Evolutionary conservation across 768 basidiomycete species (phyloP).

Genomic region (Russula vinacea): DNA sequence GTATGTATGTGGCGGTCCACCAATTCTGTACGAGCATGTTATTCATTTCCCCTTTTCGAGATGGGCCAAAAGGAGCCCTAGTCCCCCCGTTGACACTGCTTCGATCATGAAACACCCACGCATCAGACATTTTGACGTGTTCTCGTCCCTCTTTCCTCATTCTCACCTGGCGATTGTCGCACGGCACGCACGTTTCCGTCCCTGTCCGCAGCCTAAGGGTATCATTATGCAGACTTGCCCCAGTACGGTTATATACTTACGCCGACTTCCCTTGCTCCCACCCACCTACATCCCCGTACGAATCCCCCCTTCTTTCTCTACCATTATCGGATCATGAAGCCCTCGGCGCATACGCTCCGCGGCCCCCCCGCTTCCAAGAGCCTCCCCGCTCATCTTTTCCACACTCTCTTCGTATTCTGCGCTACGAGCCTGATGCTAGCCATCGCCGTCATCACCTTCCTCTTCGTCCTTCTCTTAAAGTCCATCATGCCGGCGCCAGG

Average conservation of each 20-base stretch:
- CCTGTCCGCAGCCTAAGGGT: slow-evolving; percentile 10
- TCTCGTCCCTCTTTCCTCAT: slow-evolving; percentile 14
- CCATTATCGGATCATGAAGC: not conserved
- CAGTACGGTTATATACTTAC: slow-evolving; percentile 21
- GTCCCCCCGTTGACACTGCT: slow-evolving; percentile 20
- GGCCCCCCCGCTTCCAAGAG: not conserved
- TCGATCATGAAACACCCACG: slow-evolving; percentile 25
- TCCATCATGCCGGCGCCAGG: not conserved
- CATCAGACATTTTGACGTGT: slow-evolving; percentile 23
- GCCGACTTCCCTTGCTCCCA: slow-evolving; percentile 5
- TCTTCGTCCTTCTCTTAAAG: slow-evolving; percentile 15
- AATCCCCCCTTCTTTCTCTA: not conserved
- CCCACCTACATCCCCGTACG: not conserved
- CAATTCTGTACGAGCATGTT: slow-evolving; percentile 29
- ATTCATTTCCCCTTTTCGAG: slow-evolving; percentile 22
- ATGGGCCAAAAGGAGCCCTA: slow-evolving; percentile 23
- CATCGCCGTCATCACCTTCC: slow-evolving; percentile 11
- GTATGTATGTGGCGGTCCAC: slow-evolving; percentile 24
- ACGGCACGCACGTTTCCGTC: slow-evolving; percentile 22
- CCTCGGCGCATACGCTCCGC: slow-evolving; percentile 2
- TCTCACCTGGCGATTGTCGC: slow-evolving; percentile 24
- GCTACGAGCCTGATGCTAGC: slow-evolving; percentile 13
- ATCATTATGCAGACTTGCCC: slow-evolving; percentile 7
- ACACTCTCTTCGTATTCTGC: slow-evolving; percentile 12
- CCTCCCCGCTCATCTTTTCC: slow-evolving; percentile 5